Evolutionary conservation across 208 protist species (phyloP).

Genomic region (Lotmaria passim): DNA sequence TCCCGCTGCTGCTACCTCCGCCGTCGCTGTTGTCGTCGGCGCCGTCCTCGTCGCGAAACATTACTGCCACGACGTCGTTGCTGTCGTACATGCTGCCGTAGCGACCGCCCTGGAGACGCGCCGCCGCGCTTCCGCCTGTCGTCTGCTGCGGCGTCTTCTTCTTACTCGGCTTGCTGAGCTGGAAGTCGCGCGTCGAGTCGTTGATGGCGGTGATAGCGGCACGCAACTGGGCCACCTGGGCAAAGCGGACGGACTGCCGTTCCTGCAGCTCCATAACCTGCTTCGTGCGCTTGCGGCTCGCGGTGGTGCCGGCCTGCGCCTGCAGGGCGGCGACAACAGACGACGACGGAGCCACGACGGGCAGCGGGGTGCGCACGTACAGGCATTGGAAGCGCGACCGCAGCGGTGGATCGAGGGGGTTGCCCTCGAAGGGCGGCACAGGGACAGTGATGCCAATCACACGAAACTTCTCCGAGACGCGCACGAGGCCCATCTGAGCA

Average conservation of each 20-base stretch:
- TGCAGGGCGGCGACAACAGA: slow-evolving; percentile 22
- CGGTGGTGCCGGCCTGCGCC: background rate
- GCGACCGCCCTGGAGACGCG: background rate
- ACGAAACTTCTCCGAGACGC: slow-evolving; percentile 91
- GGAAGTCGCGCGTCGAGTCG: slow-evolving; percentile 59
- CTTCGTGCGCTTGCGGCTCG: slow-evolving; percentile 20
- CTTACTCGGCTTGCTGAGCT: slow-evolving; percentile 31
- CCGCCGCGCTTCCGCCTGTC: background rate
- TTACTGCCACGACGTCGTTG: slow-evolving; percentile 17
- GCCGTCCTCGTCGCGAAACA: slow-evolving; percentile 11
- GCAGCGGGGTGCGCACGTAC: slow-evolving; percentile 61
- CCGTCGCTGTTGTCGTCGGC: background rate
- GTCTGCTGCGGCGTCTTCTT: slow-evolving; percentile 1
- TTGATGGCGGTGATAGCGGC: slow-evolving; percentile 66
- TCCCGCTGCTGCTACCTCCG: background rate
- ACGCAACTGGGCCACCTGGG: slow-evolving; percentile 56
- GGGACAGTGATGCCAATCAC: slow-evolving; percentile 95
- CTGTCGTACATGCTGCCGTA: slow-evolving; percentile 19
- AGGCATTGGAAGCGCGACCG: slow-evolving; percentile 88
- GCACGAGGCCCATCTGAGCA: slow-evolving; percentile 78
- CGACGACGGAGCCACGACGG: slow-evolving; percentile 29
- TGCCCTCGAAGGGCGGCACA: slow-evolving; percentile 84
- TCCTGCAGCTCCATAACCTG: slow-evolving; percentile 25
- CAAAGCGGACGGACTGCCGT: slow-evolving; percentile 33
- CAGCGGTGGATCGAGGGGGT: slow-evolving; percentile 87